Percentiles rank a stretch among this genome's conserved stretches.
These are phyloP conservation scores for Paraconiothyrium sp. DNA, from an alignment of 2,329 filamentous ascomycete species.

Conservation along the genomic window DNA sequence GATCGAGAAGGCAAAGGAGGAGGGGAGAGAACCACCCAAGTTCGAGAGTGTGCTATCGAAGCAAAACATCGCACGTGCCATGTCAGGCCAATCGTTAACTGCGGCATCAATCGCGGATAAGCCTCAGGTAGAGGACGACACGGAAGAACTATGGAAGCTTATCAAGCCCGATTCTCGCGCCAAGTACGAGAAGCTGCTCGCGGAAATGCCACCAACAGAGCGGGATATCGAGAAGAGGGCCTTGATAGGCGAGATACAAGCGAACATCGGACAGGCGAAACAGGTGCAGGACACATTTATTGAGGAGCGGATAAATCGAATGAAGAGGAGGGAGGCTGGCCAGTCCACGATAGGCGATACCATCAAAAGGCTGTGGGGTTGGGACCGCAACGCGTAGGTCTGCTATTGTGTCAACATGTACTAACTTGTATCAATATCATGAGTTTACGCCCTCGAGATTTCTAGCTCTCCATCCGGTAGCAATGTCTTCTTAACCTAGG, in stretches of 20 bases:
- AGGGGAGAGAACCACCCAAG: constrained; percentile 62
- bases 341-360: constrained; percentile 50
- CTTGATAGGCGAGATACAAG: constrained; percentile 45
- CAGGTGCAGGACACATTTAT: constrained; percentile 45
- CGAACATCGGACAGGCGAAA: constrained; percentile 37
- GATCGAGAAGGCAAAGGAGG: constrained; percentile 74
- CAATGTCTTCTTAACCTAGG: no score
- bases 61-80: constrained; percentile 39
- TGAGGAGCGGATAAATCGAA: constrained; percentile 45
- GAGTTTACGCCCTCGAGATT: constrained; percentile 2
- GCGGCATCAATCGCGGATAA: constrained; percentile 16
- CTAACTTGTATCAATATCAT: constrained; percentile 18
- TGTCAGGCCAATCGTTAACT: constrained; percentile 29
- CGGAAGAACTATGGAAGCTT: constrained; percentile 38
- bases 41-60: constrained; percentile 66
- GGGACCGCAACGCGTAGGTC: constrained; percentile 29
- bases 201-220: constrained; percentile 39
- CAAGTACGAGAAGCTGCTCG: constrained; percentile 46
- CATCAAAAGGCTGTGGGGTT: constrained; percentile 50
- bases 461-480: no score
- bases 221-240: constrained; percentile 47
- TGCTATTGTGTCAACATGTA: constrained; percentile 1
- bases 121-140: constrained; percentile 20
- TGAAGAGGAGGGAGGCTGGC: constrained; percentile 47
- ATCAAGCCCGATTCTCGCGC: constrained; percentile 42